Evolutionary conservation across 2,329 filamentous ascomycete genomes (phyloP).

Genomic region (Alternaria longipes): DNA sequence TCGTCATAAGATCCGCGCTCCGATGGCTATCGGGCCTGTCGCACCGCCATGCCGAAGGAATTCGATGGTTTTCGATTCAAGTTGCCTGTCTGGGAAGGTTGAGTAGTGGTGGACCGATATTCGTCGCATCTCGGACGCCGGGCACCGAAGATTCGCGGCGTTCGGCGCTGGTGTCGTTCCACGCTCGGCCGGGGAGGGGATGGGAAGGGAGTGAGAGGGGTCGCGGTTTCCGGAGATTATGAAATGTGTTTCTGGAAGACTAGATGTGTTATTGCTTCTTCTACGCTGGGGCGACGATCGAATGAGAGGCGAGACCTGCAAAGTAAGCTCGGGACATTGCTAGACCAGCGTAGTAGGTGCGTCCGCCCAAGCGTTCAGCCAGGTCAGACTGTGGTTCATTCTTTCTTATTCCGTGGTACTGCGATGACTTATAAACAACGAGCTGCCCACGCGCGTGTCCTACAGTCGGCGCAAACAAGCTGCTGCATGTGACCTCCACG

Average conservation of each 20-base stretch:
- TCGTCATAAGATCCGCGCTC: background rate
- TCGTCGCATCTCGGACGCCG: background rate
- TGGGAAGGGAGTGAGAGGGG: too few relatives aligned
- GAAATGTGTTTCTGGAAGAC: background rate
- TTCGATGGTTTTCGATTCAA: constrained; percentile 1
- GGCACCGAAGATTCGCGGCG: constrained; percentile 8
- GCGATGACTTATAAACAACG: too few relatives aligned
- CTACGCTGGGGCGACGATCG: background rate
- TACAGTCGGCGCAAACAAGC: too few relatives aligned
- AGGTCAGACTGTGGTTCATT: too few relatives aligned
- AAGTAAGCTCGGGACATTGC: too few relatives aligned
- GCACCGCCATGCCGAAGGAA: constrained; percentile 6
- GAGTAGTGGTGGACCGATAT: background rate
- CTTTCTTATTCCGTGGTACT: too few relatives aligned
- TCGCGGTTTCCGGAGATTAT: background rate
- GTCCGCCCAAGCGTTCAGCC: too few relatives aligned
- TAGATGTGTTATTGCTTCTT: background rate
- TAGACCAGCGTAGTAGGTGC: background rate
- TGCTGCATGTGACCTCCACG: too few relatives aligned
- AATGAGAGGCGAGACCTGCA: too few relatives aligned
- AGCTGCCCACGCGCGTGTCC: too few relatives aligned
- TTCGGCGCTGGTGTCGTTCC: background rate
- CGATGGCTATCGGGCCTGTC: constrained; percentile 14
- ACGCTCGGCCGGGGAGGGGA: background rate
- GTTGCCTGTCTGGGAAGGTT: constrained; percentile 9